Evolutionary conservation across 768 basidiomycete genomes (phyloP).

Genomic region (Cystofilobasidium macerans): DNA sequence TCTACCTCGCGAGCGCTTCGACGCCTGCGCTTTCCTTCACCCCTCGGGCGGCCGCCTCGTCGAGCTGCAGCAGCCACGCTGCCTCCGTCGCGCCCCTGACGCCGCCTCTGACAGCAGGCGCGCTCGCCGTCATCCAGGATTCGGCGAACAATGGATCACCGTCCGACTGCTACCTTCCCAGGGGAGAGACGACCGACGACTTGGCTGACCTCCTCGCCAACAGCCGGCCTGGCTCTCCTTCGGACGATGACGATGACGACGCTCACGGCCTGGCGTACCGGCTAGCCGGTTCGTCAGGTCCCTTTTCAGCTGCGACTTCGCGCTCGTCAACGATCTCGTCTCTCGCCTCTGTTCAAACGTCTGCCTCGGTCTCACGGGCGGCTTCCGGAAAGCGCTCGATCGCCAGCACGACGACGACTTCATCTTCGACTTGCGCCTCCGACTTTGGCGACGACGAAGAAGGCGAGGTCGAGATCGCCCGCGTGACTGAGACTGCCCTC

Average conservation of each 20-base stretch:
- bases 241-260: neutral
- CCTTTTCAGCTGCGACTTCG: neutral
- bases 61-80: neutral
- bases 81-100: neutral
- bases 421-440: neutral
- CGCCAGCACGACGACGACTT: neutral
- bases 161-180: neutral
- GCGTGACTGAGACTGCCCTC: neutral
- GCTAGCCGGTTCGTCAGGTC: too few species aligned
- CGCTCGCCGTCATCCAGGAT: too few species aligned
- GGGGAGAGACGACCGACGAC: conserved; percentile 1
- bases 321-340: neutral
- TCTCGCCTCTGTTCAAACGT: neutral
- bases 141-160: too few species aligned
- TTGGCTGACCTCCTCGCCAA: neutral
- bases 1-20: conserved; percentile 8
- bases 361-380: neutral
- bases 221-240: neutral
- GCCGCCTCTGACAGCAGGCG: neutral
- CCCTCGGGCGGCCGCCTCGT: neutral
- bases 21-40: neutral
- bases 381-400: neutral
- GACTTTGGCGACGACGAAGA: neutral
- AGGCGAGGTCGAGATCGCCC: neutral
- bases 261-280: too few species aligned